Evolutionary conservation across 148 eudicot genomes (phyloP).

Genomic region (Selenicereus undatus): DNA sequence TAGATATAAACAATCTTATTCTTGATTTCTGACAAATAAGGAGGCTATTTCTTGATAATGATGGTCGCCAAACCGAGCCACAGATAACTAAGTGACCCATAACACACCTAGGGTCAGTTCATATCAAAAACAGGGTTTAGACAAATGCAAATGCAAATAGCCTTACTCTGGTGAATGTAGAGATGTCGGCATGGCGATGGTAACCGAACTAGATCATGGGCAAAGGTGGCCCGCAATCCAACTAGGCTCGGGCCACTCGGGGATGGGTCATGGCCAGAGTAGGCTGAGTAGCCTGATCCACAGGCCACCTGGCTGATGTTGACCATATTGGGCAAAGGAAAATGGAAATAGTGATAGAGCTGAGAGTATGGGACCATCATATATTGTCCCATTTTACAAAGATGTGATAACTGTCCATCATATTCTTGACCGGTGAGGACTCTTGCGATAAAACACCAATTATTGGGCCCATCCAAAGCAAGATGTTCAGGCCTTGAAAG

Average conservation of each 20-base stretch:
- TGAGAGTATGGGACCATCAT: not conserved
- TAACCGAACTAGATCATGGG: no score
- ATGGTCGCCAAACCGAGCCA: no score
- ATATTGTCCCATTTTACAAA: not conserved
- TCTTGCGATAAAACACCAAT: not conserved
- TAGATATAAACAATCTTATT: no score
- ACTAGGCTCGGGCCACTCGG: no score
- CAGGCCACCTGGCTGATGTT: not conserved
- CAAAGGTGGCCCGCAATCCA: no score
- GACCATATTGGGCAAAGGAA: not conserved
- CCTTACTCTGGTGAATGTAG: not conserved
- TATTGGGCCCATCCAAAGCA: not conserved
- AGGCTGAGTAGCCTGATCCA: no score
- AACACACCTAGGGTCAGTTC: not conserved
- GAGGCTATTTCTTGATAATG: not conserved
- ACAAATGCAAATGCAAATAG: no score
- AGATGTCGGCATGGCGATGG: not conserved
- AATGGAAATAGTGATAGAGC: not conserved
- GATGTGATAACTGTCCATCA: not conserved
- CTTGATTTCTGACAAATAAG: no score
- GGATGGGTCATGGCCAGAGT: no score
- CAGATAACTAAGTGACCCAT: no score
- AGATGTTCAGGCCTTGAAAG: not conserved
- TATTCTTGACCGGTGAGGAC: not conserved
- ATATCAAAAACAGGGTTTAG: not conserved